Base-by-base conservation (phyloP, 2,329 filamentous ascomycete genomes). In the Monilinia fructigena region DNA sequence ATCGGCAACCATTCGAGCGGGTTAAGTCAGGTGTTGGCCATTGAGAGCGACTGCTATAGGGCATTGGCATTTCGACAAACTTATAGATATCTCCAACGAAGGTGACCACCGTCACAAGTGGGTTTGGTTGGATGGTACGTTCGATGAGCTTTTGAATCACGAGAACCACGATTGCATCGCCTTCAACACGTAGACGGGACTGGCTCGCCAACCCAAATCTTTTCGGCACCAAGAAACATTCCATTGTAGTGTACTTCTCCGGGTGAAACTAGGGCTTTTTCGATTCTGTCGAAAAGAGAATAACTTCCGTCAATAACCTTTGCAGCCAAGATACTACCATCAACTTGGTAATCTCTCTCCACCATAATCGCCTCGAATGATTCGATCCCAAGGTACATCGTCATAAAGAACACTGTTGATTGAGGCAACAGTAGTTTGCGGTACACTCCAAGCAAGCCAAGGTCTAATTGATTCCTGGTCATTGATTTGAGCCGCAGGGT, bases 371-470 rank as follows among this genome's bases (percentile, higher is more conserved):
- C 79, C 79, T 42, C 74, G 73, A 4, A 78, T 62, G 47, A 82
- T 73, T 16, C 76, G 78, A 47, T 79, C 75, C 83, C 84, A 86
- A 11, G 85, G 80, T 5, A 83, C 79, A 61, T 77, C 78, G 23
- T 82, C 80, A 70, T 82, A 86, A 5, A 75, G 76, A 3, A 80
- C 72, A 26, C 71, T 68, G 4, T 77, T 80, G 4, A 86, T 74
- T 12, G 71, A 75, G 18, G 73, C 70, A 65, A 81, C 79, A 2
- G 82, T 85, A 65, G 81, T 82, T n/a, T 71, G 73, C 0, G 84
- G 84, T 16, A 83, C 80, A 61, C 81, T 84, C 84, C 83, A 86
- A 1, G 84, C 83, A 38, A 86, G 78, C 83, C 83, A 86, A 0
- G 84, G 84, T 48, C 84, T 79, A 48, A 86, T 76, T 5, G 74